Evolutionary conservation across 768 basidiomycete genomes (phyloP).

Genomic region (Termitomyces bulborhizus): DNA sequence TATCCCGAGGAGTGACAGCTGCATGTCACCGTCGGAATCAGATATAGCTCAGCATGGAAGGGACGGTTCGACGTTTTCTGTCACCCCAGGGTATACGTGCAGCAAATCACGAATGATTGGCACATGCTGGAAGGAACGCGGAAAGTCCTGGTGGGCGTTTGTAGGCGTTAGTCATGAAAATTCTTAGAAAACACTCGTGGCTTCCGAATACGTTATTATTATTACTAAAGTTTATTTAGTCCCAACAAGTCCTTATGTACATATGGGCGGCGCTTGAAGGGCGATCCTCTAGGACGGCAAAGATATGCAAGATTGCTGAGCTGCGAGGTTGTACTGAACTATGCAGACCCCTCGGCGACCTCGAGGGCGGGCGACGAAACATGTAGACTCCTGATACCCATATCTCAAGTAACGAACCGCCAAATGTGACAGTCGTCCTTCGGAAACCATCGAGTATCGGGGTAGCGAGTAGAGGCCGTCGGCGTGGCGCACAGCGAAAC

Average conservation of each 20-base stretch:
- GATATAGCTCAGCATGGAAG: neutral
- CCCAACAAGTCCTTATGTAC: neutral
- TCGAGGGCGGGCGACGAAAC: neutral
- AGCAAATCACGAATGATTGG: neutral
- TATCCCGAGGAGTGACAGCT: neutral
- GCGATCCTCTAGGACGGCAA: neutral
- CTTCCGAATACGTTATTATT: too few relatives aligned
- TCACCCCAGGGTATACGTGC: neutral
- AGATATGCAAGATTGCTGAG: neutral
- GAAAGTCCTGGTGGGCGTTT: neutral
- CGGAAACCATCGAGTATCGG: neutral
- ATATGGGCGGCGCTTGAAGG: neutral
- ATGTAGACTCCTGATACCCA: neutral
- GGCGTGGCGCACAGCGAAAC: neutral
- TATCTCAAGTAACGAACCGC: neutral
- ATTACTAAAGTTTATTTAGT: neutral
- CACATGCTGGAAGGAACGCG: neutral
- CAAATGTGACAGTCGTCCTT: neutral
- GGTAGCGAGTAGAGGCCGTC: neutral
- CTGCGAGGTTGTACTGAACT: neutral
- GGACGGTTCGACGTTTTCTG: slow-evolving; percentile 7
- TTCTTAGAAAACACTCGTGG: too few relatives aligned
- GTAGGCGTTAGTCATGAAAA: neutral
- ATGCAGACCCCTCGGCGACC: neutral
- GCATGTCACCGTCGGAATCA: slow-evolving; percentile 4